Evolutionary conservation across 768 basidiomycete genomes (phyloP).

Genomic region (Boletus speciosus): DNA sequence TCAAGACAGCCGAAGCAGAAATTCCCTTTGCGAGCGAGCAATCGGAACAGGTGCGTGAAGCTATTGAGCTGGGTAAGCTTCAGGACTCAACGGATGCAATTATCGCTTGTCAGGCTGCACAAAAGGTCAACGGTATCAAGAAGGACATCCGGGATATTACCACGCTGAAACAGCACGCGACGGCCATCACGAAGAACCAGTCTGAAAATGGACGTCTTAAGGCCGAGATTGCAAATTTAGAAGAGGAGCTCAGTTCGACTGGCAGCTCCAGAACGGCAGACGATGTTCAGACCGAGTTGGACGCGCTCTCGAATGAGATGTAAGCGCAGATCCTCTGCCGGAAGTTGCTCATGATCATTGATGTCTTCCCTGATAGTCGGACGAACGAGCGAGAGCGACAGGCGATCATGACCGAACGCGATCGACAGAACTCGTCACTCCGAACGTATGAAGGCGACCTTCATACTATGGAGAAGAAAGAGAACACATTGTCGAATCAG

Average conservation of each 20-base stretch:
- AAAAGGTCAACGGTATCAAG: conserved; percentile 51
- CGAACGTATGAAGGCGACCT: conserved; percentile 58
- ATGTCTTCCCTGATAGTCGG: conserved; percentile 42
- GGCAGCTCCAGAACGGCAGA: conserved; percentile 82
- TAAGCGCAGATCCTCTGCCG: conserved; percentile 33
- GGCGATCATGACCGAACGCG: conserved; percentile 54
- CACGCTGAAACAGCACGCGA: conserved; percentile 58
- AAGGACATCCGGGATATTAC: conserved; percentile 59
- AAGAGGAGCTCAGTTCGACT: conserved; percentile 62
- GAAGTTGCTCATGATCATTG: neutral
- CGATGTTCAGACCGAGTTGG: conserved; percentile 79
- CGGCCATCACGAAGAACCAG: conserved; percentile 54
- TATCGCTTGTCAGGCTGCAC: conserved; percentile 41
- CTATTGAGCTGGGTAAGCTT: neutral
- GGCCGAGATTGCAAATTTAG: conserved; percentile 59
- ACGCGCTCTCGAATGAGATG: conserved; percentile 61
- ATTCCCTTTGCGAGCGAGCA: conserved; percentile 48
- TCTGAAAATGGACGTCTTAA: conserved; percentile 57
- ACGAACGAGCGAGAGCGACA: conserved; percentile 61
- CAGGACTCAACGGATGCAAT: neutral
- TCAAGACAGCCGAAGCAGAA: conserved; percentile 52
- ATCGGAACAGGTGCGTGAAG: conserved; percentile 60
- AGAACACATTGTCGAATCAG: conserved; percentile 53
- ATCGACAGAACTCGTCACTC: conserved; percentile 51
- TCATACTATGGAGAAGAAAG: conserved; percentile 59